Evolutionary conservation across 2,329 filamentous ascomycete genomes (phyloP).

Genomic region (Tricladium varicosporioides): DNA sequence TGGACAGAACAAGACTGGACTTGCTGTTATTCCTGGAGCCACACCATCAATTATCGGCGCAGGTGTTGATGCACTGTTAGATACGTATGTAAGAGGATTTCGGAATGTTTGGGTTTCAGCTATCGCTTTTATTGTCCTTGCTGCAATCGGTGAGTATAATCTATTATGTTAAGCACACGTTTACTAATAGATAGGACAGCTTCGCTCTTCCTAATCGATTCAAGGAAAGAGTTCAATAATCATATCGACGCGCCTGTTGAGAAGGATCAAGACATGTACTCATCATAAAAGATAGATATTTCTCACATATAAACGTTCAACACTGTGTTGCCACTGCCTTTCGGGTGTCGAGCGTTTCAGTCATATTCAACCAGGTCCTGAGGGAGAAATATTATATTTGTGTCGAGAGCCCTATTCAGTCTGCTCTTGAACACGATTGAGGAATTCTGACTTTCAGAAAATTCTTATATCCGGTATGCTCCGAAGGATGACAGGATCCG

Average conservation of each 20-base stretch:
- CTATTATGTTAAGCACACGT: neutral
- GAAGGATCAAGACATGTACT: conserved; percentile 35
- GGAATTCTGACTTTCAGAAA: too few species aligned
- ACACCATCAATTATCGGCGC: conserved; percentile 32
- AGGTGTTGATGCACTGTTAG: conserved; percentile 26
- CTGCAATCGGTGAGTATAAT: conserved; percentile 15
- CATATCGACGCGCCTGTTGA: conserved; percentile 38
- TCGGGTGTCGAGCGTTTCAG: too few species aligned
- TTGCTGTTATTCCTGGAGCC: conserved; percentile 31
- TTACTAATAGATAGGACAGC: conserved; percentile 2
- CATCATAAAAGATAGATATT: neutral
- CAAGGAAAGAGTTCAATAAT: conserved; percentile 37
- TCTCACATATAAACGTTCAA: too few species aligned
- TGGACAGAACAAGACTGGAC: conserved; percentile 25
- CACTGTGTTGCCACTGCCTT: too few species aligned
- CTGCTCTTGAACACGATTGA: too few species aligned
- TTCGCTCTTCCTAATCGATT: conserved; percentile 33
- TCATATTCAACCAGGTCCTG: too few species aligned
- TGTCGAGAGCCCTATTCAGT: too few species aligned
- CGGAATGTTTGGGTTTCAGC: conserved; percentile 36
- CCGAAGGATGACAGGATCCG: too few species aligned
- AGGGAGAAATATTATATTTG: too few species aligned
- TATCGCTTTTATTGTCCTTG: conserved; percentile 31
- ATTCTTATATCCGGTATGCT: too few species aligned
- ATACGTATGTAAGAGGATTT: conserved; percentile 34